Conservation (phyloP, 805 yeast genomes). For the Candida manassasensis region DNA sequence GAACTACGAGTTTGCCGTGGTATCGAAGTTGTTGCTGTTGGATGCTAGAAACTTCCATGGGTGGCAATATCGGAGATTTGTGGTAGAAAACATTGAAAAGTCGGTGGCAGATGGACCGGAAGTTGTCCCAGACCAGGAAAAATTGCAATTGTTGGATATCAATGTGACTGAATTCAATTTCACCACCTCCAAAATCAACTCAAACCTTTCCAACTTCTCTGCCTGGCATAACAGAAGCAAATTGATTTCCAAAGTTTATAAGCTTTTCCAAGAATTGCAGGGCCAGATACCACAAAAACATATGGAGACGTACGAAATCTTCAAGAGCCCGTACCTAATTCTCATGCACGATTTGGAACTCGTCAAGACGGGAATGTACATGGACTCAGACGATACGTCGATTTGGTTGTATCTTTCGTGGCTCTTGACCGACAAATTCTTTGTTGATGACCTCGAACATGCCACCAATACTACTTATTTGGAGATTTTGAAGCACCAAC, state of each 20-base stretch:
- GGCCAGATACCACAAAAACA: constrained; percentile 5
- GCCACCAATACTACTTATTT: constrained; percentile 32
- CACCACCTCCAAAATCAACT: constrained; percentile 73
- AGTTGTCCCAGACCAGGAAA: constrained; percentile 3
- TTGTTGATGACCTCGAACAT: constrained; percentile 32
- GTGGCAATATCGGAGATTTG: constrained; percentile 86
- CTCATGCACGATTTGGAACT: constrained; percentile 58
- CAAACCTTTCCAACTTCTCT: constrained; percentile 85
- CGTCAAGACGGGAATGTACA: constrained; percentile 78
- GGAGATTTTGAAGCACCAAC: constrained; percentile 41
- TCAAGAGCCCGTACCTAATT: constrained; percentile 29
- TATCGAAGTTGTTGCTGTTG: constrained; percentile 57
- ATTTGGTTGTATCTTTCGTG: constrained; percentile 88
- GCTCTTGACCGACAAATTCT: constrained; percentile 51
- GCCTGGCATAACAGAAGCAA: constrained; percentile 92
- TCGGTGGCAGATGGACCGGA: constrained; percentile 1
- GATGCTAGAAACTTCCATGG: constrained; percentile 92
- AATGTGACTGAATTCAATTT: constrained; percentile 59
- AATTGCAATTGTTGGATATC: constrained; percentile 18
- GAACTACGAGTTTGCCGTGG: constrained; percentile 66
- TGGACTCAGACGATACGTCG: constrained; percentile 92
- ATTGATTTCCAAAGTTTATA: constrained; percentile 52
- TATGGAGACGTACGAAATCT: constrained; percentile 12
- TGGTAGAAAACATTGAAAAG: constrained; percentile 42
- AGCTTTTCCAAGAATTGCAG: constrained; percentile 7